These are phyloP conservation scores for Penicillium palitans DNA, from an alignment of 2,329 filamentous ascomycete species.

Conservation along the genomic window DNA sequence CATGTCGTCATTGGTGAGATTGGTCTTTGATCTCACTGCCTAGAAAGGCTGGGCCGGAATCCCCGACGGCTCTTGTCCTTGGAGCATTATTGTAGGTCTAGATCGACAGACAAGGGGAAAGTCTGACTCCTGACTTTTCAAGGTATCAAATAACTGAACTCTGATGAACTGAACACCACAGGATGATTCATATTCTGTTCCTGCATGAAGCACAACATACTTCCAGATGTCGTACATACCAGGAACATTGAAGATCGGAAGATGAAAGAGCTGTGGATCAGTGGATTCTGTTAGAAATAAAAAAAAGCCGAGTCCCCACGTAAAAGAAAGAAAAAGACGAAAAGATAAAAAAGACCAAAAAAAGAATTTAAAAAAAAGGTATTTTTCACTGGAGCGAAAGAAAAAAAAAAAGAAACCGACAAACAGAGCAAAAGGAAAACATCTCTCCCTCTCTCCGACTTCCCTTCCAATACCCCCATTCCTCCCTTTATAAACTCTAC, in stretches of 20 bases:
- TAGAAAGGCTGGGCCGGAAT: neutral
- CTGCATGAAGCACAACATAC: slow-evolving; percentile 1
- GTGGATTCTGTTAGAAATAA: neutral
- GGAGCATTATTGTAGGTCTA: neutral
- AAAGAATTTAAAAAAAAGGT: slow-evolving; percentile 10
- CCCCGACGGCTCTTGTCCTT: neutral
- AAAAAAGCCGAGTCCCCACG: slow-evolving; percentile 19
- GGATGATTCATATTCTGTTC: neutral
- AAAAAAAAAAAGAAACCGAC: slow-evolving; percentile 22
- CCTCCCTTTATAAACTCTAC: neutral
- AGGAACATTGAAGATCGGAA: neutral
- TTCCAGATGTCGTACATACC: neutral
- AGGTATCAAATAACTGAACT: neutral
- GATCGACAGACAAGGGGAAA: neutral
- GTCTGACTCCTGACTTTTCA: neutral
- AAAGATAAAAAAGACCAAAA: slow-evolving; percentile 14
- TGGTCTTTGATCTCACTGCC: neutral
- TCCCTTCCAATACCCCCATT: slow-evolving; percentile 9
- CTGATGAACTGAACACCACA: neutral
- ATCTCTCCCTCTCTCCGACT: slow-evolving; percentile 17
- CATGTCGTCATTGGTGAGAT: neutral
- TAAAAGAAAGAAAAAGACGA: slow-evolving; percentile 18
- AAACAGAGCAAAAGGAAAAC: slow-evolving; percentile 43
- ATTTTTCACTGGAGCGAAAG: neutral
- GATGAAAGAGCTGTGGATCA: neutral